phyloP scores from a whole-genome alignment of 192 early-diverging fungal genomes.

The Coemansia sp. region DNA sequence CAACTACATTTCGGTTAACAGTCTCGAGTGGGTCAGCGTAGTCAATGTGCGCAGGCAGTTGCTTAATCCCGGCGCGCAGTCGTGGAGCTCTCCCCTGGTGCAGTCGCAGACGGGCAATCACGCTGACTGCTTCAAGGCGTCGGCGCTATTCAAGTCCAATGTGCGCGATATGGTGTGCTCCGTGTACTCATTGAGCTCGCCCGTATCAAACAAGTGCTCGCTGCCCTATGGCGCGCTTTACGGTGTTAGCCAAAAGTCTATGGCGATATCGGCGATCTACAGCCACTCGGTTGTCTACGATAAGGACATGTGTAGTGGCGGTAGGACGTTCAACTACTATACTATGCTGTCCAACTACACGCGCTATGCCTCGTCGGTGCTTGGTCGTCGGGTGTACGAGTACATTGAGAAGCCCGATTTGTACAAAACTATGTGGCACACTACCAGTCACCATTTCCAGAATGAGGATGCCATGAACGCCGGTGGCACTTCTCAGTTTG shows the following conservation, averaged over 20 bases:
- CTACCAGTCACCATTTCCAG: constrained; percentile 10
- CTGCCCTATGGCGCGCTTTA: constrained; percentile 36
- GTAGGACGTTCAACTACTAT: constrained; percentile 22
- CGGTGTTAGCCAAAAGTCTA: not conserved
- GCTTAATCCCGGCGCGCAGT: not conserved
- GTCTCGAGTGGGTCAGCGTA: constrained; percentile 6
- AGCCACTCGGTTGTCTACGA: constrained; percentile 21
- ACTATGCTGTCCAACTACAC: constrained; percentile 31
- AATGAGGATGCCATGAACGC: constrained; percentile 2
- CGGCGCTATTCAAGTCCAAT: constrained; percentile 11
- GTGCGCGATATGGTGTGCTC: constrained; percentile 9
- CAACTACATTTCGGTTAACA: constrained; percentile 23
- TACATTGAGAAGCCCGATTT: constrained; percentile 6
- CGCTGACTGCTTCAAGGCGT: not conserved
- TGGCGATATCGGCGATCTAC: constrained; percentile 25
- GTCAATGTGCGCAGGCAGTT: constrained; percentile 18
- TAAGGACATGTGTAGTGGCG: constrained; percentile 15
- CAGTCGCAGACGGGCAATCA: constrained; percentile 1
- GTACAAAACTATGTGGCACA: not conserved
- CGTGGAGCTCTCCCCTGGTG: constrained; percentile 5
- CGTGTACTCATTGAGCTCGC: not conserved
- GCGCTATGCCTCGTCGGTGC: constrained; percentile 8
- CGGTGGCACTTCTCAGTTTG: constrained; percentile 1
- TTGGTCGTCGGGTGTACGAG: constrained; percentile 15
- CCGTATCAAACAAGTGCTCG: constrained; percentile 6